Conservation (phyloP, 148 eudicot species). For the Bassia scoparia region DNA sequence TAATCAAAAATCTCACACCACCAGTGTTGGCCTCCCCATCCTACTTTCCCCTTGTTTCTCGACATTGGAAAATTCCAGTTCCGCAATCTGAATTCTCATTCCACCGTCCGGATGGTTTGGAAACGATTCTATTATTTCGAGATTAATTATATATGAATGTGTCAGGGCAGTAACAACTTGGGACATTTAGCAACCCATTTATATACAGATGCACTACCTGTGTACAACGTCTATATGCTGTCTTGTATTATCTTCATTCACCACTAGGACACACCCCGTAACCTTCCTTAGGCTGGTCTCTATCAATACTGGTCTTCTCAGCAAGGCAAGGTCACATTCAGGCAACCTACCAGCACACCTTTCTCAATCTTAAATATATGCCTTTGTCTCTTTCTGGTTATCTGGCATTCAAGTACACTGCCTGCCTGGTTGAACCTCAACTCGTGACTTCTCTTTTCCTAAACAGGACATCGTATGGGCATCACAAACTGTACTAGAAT, state of each 20-base stretch:
- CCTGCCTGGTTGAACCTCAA: slow-evolving; percentile 78
- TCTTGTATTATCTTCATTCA: slow-evolving; percentile 66
- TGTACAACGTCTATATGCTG: slow-evolving; percentile 80
- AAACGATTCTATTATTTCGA: not conserved
- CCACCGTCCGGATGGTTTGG: slow-evolving; percentile 45
- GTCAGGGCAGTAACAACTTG: no score
- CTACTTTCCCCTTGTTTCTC: slow-evolving; percentile 69
- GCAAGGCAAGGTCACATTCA: slow-evolving; percentile 82
- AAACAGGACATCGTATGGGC: slow-evolving; percentile 4
- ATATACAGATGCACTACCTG: slow-evolving; percentile 93
- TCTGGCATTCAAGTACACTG: slow-evolving; percentile 61
- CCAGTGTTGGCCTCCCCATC: slow-evolving; percentile 67
- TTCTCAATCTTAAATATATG: slow-evolving; percentile 86
- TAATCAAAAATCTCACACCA: slow-evolving; percentile 63
- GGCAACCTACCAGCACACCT: slow-evolving; percentile 86
- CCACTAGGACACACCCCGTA: slow-evolving; percentile 87
- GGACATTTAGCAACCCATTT: no score
- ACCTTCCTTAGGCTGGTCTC: slow-evolving; percentile 81
- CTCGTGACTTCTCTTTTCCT: slow-evolving; percentile 73
- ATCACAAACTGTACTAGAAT: not conserved
- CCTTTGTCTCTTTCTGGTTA: slow-evolving; percentile 65
- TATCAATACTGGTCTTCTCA: slow-evolving; percentile 69
- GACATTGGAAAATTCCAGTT: slow-evolving; percentile 87
- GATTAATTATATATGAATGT: no score
- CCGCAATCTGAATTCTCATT: slow-evolving; percentile 74